Base-by-base conservation (phyloP, 179 eudicot species). In the Actinidia arguta region DNA sequence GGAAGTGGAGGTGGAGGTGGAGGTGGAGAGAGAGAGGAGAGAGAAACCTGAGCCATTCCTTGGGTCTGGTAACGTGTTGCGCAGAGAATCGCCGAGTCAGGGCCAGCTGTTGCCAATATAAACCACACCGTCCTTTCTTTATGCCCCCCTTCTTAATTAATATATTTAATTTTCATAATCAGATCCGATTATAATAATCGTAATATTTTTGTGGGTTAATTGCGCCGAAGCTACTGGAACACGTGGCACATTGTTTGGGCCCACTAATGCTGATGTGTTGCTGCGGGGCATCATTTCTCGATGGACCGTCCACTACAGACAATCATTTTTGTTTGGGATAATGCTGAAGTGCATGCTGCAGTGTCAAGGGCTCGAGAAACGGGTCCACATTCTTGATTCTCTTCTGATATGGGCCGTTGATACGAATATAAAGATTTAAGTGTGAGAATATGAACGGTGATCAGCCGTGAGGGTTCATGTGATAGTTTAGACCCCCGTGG, bases 11-110 rank as follows among this genome's bases (percentile, higher is more conserved):
- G 36, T 31, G 36, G 67, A 68, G 51, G 25, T 16, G 85, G 72
- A 22, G 52, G 67, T 12, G 56, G 64, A 75, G 51, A 64, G 72
- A n/a, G 82, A 48, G 83, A 16, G 59, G 85, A 64, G 79, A 84
- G 85, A 76, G 85, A 75, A 69, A 83, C 24, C 10, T 16, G 78
- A 12, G 81, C 75, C 83, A 81, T 81, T 47, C 27, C 51, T 3
- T 18, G 36, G 25, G n/a, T 8, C 14, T 17, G 72, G 42, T 16
- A 66, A 73, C 78, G 83, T 80, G 81, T 76, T 84, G 81, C 22
- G 78, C 69, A 42, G 62, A 6, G 73, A 54, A 18, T 14, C 25
- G 59, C 36, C 31, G 31, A 7, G 20, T 24, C 2, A 0, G 20
- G 1, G 75, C 51, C 85, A 82, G 81, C 77, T 82, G 85, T 82